Evolutionary conservation across 805 yeast genomes (phyloP), one percentile per base, ranked within the genome.

Genomic region (Isabelozyma heimii): DNA sequence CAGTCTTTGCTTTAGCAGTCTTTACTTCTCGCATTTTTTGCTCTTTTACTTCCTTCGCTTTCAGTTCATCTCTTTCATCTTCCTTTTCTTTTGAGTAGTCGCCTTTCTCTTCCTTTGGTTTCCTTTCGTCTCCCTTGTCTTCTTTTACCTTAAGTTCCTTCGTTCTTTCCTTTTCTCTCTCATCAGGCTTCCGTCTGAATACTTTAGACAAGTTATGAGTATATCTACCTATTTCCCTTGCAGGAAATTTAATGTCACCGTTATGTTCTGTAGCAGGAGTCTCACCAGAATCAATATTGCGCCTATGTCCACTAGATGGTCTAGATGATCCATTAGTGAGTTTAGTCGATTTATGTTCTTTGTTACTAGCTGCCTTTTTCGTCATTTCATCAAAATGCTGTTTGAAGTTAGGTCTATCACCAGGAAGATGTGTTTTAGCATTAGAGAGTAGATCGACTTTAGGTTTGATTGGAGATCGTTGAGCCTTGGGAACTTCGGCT

Each of bases 381-480:
- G 59, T 63, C 35, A 68, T 53, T 33, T 68, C 71, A 43, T 52
- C 58, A 42, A 66, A 59, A 43, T 64, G 65, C 51, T 66, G 58
- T 46, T 65, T 67, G 56, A 67, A 68, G 48, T 69, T 58, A 2
- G 72, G 72, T 33, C 72, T 51, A 26, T 63, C 66, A 13, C 54
- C 59, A 5, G 44, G 20, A 12, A 13, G 27, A 30, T 42, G 24
- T 27, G 44, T 14, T 27, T 42, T n/a, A 4, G 44, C 20, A 26
- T 7, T 42, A 8, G 17, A 13, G 27, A 27, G 44, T 27, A 27
- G 12, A 42, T 42, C 44, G 3, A 42, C 14, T 7, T 28, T 27
- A 12, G 44, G 20, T 27, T 27, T 20, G 27, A 40, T 6, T 12
- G 27, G 27, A 16, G n/a, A 20, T 13, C 24, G 24, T 5, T 20